These are phyloP conservation scores for Penicillium sp. DNA, from an alignment of 2,329 filamentous ascomycete species.

Conservation along the genomic window DNA sequence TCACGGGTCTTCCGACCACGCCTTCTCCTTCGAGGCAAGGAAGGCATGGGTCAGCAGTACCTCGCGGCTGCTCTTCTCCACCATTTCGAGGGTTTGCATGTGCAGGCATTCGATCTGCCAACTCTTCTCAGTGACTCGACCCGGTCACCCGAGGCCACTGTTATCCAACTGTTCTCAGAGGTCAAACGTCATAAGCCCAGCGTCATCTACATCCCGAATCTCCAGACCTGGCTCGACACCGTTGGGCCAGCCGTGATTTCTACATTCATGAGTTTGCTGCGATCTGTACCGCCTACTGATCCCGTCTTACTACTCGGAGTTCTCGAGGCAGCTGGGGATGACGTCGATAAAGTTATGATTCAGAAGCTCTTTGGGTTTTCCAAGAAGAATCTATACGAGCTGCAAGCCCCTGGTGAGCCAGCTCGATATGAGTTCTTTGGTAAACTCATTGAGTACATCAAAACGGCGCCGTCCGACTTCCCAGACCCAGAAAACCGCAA, in stretches of 20 bases:
- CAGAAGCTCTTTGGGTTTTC: constrained; percentile 85
- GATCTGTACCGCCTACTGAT: constrained; percentile 83
- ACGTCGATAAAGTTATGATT: constrained; percentile 66
- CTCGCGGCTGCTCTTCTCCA: constrained; percentile 82
- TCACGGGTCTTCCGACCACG: constrained; percentile 86
- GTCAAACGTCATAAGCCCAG: constrained; percentile 93
- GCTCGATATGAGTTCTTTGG: constrained; percentile 78
- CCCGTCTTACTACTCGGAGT: constrained; percentile 87
- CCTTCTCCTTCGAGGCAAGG: constrained; percentile 75
- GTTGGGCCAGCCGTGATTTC: constrained; percentile 66
- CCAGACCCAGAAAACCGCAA: constrained; percentile 85
- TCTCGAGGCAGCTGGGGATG: constrained; percentile 67
- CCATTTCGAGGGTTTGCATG: constrained; percentile 89
- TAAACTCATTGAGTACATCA: constrained; percentile 72
- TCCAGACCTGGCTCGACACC: constrained; percentile 83
- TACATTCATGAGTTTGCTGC: constrained; percentile 80
- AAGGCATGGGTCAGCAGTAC: constrained; percentile 94
- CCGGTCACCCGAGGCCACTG: constrained; percentile 79
- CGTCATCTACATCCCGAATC: constrained; percentile 89
- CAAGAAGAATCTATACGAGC: constrained; percentile 70
- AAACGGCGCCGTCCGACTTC: constrained; percentile 79
- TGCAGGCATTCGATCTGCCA: constrained; percentile 90
- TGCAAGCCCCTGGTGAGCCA: constrained; percentile 64
- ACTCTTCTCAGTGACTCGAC: constrained; percentile 81
- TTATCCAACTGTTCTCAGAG: constrained; percentile 89